Percentiles rank a stretch among this genome's conserved stretches.
Conservation (phyloP, 495 filamentous ascomycete species). For the Aspergillus diversus region DNA sequence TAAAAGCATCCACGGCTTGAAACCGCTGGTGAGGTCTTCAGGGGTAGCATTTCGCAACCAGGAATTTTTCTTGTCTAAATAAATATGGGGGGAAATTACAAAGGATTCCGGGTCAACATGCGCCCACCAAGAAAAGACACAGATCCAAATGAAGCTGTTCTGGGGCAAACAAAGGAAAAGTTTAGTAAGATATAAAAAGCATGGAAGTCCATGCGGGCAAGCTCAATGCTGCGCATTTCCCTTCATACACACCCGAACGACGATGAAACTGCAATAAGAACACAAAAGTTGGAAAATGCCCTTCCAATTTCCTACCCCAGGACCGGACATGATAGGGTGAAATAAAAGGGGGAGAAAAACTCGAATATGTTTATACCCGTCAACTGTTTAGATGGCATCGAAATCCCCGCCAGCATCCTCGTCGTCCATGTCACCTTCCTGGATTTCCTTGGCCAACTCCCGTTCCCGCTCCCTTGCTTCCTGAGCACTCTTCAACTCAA, state of each 20-base stretch:
- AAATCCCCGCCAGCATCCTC: conserved; percentile 97
- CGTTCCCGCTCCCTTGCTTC: conserved; percentile 94
- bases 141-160: conserved; percentile 21
- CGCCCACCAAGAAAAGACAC: conserved; percentile 23
- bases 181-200: conserved; percentile 36
- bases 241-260: conserved; percentile 37
- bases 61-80: conserved; percentile 18
- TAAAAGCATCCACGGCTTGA: background rate
- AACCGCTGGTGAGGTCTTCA: background rate
- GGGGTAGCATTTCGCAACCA: background rate
- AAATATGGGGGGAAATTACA: conserved; percentile 20
- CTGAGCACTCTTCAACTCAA: conserved; percentile 96
- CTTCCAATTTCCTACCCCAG: conserved; percentile 12
- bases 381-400: conserved; percentile 78
- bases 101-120: conserved; percentile 15
- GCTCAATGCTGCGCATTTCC: conserved; percentile 36
- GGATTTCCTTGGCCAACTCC: conserved; percentile 98
- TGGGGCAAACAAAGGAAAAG: conserved; percentile 28
- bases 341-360: conserved; percentile 8
- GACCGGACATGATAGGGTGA: conserved; percentile 13
- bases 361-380: conserved; percentile 15
- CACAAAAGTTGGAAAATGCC: conserved; percentile 29
- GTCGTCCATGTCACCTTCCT: conserved; percentile 96
- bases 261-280: conserved; percentile 26
- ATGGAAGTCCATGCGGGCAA: conserved; percentile 34